phyloP scores from a whole-genome alignment of 495 filamentous ascomycete species.

The Hyphodiscus hymeniophilus region DNA sequence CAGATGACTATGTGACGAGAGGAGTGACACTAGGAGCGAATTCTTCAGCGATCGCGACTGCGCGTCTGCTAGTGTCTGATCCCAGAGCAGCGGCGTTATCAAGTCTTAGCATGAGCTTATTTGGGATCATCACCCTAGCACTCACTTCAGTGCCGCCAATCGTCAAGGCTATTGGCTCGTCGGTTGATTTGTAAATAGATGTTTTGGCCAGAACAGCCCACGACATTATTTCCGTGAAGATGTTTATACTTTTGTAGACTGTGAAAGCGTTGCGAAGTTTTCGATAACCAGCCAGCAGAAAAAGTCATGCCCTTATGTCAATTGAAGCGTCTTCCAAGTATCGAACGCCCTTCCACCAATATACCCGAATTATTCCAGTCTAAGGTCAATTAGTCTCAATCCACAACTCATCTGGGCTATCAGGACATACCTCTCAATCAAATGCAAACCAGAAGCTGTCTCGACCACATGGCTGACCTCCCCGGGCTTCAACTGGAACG shows the following conservation, averaged over 20 bases:
- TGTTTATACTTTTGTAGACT: no score
- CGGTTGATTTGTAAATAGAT: constrained; percentile 27
- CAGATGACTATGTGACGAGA: constrained; percentile 48
- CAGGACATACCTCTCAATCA: constrained; percentile 77
- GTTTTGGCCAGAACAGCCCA: background rate
- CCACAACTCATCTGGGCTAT: background rate
- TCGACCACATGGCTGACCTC: constrained; percentile 81
- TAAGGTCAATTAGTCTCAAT: background rate
- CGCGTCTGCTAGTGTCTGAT: constrained; percentile 40
- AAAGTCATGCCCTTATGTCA: background rate
- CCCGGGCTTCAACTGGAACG: constrained; percentile 76
- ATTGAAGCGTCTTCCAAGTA: constrained; percentile 1
- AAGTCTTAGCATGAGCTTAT: constrained; percentile 44
- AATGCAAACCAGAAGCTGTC: constrained; percentile 88
- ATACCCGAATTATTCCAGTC: constrained; percentile 5
- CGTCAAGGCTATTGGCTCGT: constrained; percentile 27
- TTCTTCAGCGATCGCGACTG: constrained; percentile 44
- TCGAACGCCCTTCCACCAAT: background rate
- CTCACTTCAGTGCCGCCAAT: constrained; percentile 40
- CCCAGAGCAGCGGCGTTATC: constrained; percentile 45
- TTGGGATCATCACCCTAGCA: constrained; percentile 44
- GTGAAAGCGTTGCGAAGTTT: background rate
- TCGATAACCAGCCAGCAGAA: background rate
- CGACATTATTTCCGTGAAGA: background rate
- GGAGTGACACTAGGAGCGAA: constrained; percentile 47